Evolutionary conservation across 2,329 filamentous ascomycete genomes (phyloP), one percentile per base, ranked within the genome.

Genomic region (Rhinocladiella similis): DNA sequence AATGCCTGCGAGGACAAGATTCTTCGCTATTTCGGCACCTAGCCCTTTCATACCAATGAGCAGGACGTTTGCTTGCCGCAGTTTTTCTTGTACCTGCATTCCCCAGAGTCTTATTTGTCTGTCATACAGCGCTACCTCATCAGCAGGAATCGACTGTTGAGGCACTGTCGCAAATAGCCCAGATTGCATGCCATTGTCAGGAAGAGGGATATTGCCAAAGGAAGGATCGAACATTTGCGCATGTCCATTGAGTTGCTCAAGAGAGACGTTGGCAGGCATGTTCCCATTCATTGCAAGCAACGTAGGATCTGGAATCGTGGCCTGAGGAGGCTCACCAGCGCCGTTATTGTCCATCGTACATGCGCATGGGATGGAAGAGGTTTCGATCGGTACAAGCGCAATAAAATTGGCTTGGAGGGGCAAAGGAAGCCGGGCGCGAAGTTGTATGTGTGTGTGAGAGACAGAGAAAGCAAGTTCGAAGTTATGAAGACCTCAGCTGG

Each of bases 61-160:
- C 45, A 97, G 86, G 65, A 99, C 88, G 68, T 91, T 91, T 57
- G 94, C 91, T 57, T 83, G 89, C 66, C 93, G 90, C 56, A 99
- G 91, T 81, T 82, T 82, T 71, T 96, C 89, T 73, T 99, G 94
- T 5, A 94, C 94, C 67, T 94, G 87, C 69, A 97, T 90, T 42
- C 94, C 94, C 94, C 94, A 99, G 27, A 99, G 85, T 52, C 94
- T 88, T 68, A 99, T 97, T 72, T 99, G 94, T 48, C 94, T 87
- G 75, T 99, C 94, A 72, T 99, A 99, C 5, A 97, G 85, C 13
- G 93, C 94, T 68, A 97, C 96, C 70, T 99, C 94, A 73, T 97
- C 94, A 90, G 62, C 60, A n/a, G 63, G 60, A 1, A 65, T 63
- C 12, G 54, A 50, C 29, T 54, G 55, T 38, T 60, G 54, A n/a